A percentile compares a stretch with the other conserved stretches of the same genome.
Conservation (phyloP, 768 basidiomycete species). For the Kwoniella shandongensis region DNA sequence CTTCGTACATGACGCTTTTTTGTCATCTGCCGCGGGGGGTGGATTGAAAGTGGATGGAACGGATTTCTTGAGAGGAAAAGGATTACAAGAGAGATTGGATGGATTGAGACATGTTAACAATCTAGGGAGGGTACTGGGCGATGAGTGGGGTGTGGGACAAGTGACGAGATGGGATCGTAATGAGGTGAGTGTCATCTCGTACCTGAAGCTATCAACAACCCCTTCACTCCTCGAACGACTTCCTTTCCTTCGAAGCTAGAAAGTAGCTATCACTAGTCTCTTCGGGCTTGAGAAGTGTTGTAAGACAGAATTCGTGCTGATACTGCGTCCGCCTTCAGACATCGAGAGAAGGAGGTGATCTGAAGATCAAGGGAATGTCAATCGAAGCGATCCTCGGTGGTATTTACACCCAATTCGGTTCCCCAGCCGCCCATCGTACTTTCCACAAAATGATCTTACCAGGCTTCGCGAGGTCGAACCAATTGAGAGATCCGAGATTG, state of each 20-base stretch:
- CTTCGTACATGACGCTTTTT: slow-evolving; percentile 44
- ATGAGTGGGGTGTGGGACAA: slow-evolving; percentile 38
- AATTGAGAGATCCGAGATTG: slow-evolving; percentile 40
- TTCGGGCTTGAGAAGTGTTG: too few relatives aligned
- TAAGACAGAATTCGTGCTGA: background rate
- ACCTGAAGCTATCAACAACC: too few relatives aligned
- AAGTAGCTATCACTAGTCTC: too few relatives aligned
- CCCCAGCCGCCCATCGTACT: slow-evolving; percentile 49
- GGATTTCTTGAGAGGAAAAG: slow-evolving; percentile 34
- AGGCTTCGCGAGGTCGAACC: slow-evolving; percentile 27
- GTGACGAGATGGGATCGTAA: slow-evolving; percentile 42
- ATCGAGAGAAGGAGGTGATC: slow-evolving; percentile 17
- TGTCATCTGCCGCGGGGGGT: background rate
- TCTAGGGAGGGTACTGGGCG: slow-evolving; percentile 45
- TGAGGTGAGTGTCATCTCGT: slow-evolving; percentile 39
- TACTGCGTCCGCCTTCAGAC: slow-evolving; percentile 20
- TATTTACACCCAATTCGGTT: slow-evolving; percentile 38
- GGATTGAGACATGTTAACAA: slow-evolving; percentile 41
- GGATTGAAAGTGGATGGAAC: background rate
- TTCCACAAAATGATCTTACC: slow-evolving; percentile 50
- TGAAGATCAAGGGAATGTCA: slow-evolving; percentile 36
- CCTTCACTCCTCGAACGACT: too few relatives aligned
- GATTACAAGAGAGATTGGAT: slow-evolving; percentile 40
- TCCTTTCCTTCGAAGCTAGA: too few relatives aligned
- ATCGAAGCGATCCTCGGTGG: slow-evolving; percentile 45